A percentile compares a stretch with the other conserved stretches of the same genome.
These are phyloP conservation scores for Apophysomyces sp. DNA, from an alignment of 371 early-diverging fungal species.

Conservation along the genomic window DNA sequence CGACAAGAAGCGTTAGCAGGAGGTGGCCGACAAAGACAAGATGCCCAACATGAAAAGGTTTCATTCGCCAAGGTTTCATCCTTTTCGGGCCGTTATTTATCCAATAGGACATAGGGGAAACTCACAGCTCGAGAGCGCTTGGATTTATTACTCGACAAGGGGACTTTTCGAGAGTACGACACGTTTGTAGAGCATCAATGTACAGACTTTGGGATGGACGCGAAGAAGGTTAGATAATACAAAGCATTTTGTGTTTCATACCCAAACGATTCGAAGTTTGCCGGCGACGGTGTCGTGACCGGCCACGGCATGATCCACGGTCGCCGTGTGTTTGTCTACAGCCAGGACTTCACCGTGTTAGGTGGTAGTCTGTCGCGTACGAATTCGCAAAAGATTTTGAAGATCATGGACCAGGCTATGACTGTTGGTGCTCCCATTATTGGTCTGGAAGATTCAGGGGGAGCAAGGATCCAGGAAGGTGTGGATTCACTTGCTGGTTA, in stretches of 20 bases:
- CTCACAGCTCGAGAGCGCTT: conserved; percentile 95
- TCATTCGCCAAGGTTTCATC: neutral
- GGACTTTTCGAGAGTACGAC: conserved; percentile 92
- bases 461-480: conserved; percentile 98
- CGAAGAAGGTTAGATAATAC: conserved; percentile 63
- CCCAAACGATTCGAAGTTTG: conserved; percentile 62
- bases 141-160: conserved; percentile 81
- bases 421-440: conserved; percentile 93
- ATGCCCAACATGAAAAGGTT: conserved; percentile 91
- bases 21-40: conserved; percentile 82
- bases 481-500: conserved; percentile 96
- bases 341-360: conserved; percentile 93
- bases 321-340: conserved; percentile 89
- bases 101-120: conserved; percentile 69
- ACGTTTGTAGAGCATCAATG: conserved; percentile 96
- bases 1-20: conserved; percentile 76
- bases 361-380: conserved; percentile 91
- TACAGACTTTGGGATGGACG: conserved; percentile 91
- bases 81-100: neutral
- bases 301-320: conserved; percentile 95
- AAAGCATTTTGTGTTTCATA: neutral
- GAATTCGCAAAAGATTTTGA: conserved; percentile 92
- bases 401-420: conserved; percentile 96
- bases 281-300: conserved; percentile 96
- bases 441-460: conserved; percentile 96